phyloP scores from a whole-genome alignment of 768 basidiomycete species.

The Boletus sensibilis region DNA sequence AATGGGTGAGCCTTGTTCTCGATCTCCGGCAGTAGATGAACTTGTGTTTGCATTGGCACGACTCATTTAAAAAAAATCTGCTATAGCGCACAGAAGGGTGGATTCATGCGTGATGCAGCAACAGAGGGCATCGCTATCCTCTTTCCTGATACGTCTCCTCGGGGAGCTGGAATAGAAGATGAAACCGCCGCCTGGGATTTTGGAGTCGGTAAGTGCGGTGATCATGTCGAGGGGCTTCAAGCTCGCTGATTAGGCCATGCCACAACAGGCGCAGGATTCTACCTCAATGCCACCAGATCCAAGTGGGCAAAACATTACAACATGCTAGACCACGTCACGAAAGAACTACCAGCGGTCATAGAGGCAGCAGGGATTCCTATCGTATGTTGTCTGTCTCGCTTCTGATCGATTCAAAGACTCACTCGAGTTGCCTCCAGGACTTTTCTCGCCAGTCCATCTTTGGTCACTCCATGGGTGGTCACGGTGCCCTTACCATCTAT shows the following conservation, averaged over 20 bases:
- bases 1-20: constrained; percentile 61
- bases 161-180: constrained; percentile 83
- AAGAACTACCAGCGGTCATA: constrained; percentile 82
- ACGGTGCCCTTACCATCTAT: constrained; percentile 91
- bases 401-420: background rate
- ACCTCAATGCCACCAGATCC: constrained; percentile 83
- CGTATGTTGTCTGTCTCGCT: constrained; percentile 43
- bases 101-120: constrained; percentile 83
- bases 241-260: constrained; percentile 1
- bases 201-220: constrained; percentile 61
- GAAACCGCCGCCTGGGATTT: constrained; percentile 88
- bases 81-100: constrained; percentile 86
- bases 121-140: constrained; percentile 85
- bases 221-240: background rate
- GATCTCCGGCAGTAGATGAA: background rate
- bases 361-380: constrained; percentile 72
- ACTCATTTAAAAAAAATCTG: background rate
- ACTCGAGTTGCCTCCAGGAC: constrained; percentile 52
- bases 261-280: constrained; percentile 79
- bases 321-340: constrained; percentile 83
- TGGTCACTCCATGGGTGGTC: constrained; percentile 98
- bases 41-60: background rate
- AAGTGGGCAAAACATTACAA: constrained; percentile 76
- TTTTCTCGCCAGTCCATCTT: constrained; percentile 81
- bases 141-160: constrained; percentile 91